Base-by-base conservation (phyloP, 2,329 filamentous ascomycete genomes). In the Colletotrichum sp. region DNA sequence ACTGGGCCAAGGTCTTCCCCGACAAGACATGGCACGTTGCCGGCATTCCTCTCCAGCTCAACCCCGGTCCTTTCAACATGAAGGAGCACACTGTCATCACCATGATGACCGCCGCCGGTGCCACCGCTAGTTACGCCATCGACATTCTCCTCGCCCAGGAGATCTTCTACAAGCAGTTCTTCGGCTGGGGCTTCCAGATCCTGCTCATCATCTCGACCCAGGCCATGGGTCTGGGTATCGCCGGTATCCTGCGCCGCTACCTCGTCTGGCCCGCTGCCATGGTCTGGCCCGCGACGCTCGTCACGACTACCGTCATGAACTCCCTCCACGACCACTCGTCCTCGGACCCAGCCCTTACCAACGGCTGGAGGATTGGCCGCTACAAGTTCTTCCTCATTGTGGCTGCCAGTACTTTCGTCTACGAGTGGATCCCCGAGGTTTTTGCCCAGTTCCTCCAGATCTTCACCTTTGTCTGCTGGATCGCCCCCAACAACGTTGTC, bases 351-450 rank as follows among this genome's bases (percentile, higher is more conserved):
- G 81, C 85, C 63, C 88, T 88, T 70, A 87, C 87, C 28, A 89
- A 87, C 79, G 92, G 93, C 59, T 94, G 93, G 93, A 87, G 81
- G 39, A 88, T 94, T 65, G 89, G 90, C n/a, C 89, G 92, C 68
- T 93, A 93, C 82, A 88, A 87, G 77, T 91, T 91, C 82, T 94
- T 94, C 84, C 80, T 93, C 71, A 89, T 89, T 78, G 86, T 92
- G 44, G 90, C 90, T 78, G 80, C 84, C 30, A 88, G 84, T 22
- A 88, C 89, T 28, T 88, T 88, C 75, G 81, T 88, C 48, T 89
- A 90, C 78, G 75, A 76, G 62, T 76, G 75, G 75, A 62, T 76
- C 5, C 75, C 75, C 5, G 66, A 76, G 30, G 75, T 76, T 8
- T 55, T 76, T 57, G 75, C 78, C 5, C 73, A 77, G 44, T 79